Evolutionary conservation across 2,329 filamentous ascomycete species (phyloP).

Genomic region (Blastomyces percursus): DNA sequence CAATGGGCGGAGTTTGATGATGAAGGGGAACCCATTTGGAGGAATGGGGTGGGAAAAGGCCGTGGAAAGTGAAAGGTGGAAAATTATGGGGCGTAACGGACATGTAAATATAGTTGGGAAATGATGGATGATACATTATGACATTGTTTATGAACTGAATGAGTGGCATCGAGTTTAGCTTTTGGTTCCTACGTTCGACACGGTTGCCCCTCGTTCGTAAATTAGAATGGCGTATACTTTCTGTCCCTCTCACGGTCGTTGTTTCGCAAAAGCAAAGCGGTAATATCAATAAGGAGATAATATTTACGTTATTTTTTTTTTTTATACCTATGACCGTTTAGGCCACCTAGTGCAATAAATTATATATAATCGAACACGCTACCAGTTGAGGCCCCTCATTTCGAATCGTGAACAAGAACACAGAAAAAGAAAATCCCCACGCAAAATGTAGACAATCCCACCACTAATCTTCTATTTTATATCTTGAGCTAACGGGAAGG

Average conservation of each 20-base stretch:
- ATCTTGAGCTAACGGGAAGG: background rate
- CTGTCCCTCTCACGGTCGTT: background rate
- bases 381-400: too few relatives aligned
- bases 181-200: too few relatives aligned
- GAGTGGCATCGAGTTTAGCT: background rate
- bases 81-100: background rate
- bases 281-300: background rate
- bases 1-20: slow-evolving; percentile 80
- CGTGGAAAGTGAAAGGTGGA: slow-evolving; percentile 9
- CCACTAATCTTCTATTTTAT: background rate
- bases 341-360: background rate
- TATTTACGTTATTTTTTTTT: background rate
- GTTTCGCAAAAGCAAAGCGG: background rate
- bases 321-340: background rate
- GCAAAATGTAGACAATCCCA: background rate
- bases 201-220: background rate
- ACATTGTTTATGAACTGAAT: background rate
- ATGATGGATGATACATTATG: background rate
- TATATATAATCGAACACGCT: background rate
- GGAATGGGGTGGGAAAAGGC: slow-evolving; percentile 1
- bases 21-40: slow-evolving; percentile 67
- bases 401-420: background rate
- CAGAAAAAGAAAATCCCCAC: too few relatives aligned
- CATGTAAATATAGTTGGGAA: background rate
- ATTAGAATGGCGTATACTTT: background rate